Base-by-base conservation (phyloP, 768 basidiomycete genomes). In the Boletus rubescentipes region DNA sequence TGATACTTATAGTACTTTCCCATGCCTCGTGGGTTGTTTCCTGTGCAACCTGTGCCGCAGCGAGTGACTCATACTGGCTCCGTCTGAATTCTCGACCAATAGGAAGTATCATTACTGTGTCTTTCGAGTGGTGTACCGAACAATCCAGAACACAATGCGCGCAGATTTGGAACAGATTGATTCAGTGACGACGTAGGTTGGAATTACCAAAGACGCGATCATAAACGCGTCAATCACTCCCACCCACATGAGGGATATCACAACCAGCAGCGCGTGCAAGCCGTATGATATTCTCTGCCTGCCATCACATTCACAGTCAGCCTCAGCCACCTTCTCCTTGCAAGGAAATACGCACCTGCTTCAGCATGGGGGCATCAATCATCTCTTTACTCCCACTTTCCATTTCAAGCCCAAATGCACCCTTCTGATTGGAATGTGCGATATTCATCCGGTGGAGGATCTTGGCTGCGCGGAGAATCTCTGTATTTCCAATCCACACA, bases 301-400 rank as follows among this genome's bases (percentile, higher is more conserved):
- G 49, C 4, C 51, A 41, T 21, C 30, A 45, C 35, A 39, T 41
- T 34, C 51, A 45, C 37, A 9, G 26, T 55, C 46, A 47, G 43
- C 43, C 15, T 42, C 49, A n/a, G 44, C 14, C 16, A 6, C 23
- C 37, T 23, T 6, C 31, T 20, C 23, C 8, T 30, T 30, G 30
- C 11, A n/a, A 31, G 41, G 37, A 15, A 26, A 57, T 38, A 50
- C 60, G 0, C 39, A 58, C 31, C 79, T 91, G 90, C 67, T 90
- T 89, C 39, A 95, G 74, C 87, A 96, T 92, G 0, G 93, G 93
- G 9, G 89, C 89, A 68, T 96, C 93, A 34, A 95, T 87, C 93
- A 95, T 94, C 64, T 87, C 84, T 44, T 83, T 85, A 15, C 76
- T 70, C 3, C 77, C 77, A 39, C 75, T 79, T 20, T 75, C 73